Evolutionary conservation across 2,329 filamentous ascomycete species (phyloP), one percentile per base, ranked within the genome.

Genomic region (Fonsecaea pedrosoi): DNA sequence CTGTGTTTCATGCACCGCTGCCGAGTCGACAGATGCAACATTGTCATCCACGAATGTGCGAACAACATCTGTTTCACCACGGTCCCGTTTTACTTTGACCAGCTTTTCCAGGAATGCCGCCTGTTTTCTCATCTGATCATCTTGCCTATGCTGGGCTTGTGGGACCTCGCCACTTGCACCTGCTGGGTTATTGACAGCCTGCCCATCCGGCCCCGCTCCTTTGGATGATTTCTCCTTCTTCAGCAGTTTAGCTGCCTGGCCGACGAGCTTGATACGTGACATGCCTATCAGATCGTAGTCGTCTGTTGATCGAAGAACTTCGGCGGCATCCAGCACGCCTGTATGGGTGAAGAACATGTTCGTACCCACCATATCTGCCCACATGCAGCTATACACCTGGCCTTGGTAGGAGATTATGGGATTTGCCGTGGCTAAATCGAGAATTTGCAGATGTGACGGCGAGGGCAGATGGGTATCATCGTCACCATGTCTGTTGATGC

Each of bases 331-430:
- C 77, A 37, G 82, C 79, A n/a, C 83, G 84, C 45, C 86, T 78
- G 83, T 85, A 15, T 78, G 79, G 1, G 84, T 84, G 73, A 97
- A 90, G 50, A 96, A 86, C 70, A 94, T 81, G 72, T 96, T 92
- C 0, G 93, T 96, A 40, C 94, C 94, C 53, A 96, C 86, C 67
- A 92, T 90, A 68, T 91, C 88, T 10, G 87, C 86, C 94, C 94
- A 98, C 54, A 87, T 81, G 70, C 92, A 94, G 70, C 87, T 88
- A 75, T 94, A 95, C 25, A 96, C 82, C 69, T 89, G 87, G 35
- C 90, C 91, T 65, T 90, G 86, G 78, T 96, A 96, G 25, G 90
- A 90, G 66, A 97, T 84, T 34, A 97, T 81, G 0, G 94, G 94
- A 57, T 91, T 90, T 2, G 80, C 74, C 0, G 89, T 89, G 77